phyloP scores from a whole-genome alignment of 2,329 filamentous ascomycete genomes.

The Colletotrichum tabaci region DNA sequence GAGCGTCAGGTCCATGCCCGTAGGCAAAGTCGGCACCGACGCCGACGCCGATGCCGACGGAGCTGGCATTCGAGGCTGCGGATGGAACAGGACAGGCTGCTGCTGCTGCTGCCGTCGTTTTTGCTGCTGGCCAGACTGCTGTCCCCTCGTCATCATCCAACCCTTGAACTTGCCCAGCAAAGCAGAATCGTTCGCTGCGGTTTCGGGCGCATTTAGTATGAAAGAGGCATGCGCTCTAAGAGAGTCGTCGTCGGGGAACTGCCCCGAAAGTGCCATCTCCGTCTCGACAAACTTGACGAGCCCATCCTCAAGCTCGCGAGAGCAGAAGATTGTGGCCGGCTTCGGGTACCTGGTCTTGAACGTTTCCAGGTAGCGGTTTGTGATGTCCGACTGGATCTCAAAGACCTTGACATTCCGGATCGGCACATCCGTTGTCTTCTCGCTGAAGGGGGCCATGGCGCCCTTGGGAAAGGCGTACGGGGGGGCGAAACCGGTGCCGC shows the following conservation, averaged over 20 bases:
- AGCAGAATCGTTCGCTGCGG: conserved; percentile 68
- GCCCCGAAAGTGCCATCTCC: conserved; percentile 55
- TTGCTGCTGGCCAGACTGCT: conserved; percentile 9
- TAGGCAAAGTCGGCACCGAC: conserved; percentile 43
- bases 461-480: conserved; percentile 66
- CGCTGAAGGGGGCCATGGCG: conserved; percentile 42
- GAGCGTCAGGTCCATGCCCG: conserved; percentile 54
- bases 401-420: conserved; percentile 58
- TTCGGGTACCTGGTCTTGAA: conserved; percentile 61
- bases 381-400: conserved; percentile 59
- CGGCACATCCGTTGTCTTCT: conserved; percentile 48
- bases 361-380: conserved; percentile 64
- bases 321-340: conserved; percentile 70
- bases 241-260: conserved; percentile 63
- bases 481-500: conserved; percentile 69
- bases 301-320: conserved; percentile 70
- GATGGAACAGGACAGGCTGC: not conserved
- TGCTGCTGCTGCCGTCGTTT: conserved; percentile 18
- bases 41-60: conserved; percentile 4
- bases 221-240: conserved; percentile 63
- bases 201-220: conserved; percentile 62
- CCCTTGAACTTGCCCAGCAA: conserved; percentile 69
- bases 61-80: conserved; percentile 25
- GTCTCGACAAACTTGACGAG: conserved; percentile 64
- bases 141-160: conserved; percentile 54